Evolutionary conservation across 805 yeast genomes (phyloP), one percentile per base, ranked within the genome.

Genomic region (Kodamaea nitidulidarum): DNA sequence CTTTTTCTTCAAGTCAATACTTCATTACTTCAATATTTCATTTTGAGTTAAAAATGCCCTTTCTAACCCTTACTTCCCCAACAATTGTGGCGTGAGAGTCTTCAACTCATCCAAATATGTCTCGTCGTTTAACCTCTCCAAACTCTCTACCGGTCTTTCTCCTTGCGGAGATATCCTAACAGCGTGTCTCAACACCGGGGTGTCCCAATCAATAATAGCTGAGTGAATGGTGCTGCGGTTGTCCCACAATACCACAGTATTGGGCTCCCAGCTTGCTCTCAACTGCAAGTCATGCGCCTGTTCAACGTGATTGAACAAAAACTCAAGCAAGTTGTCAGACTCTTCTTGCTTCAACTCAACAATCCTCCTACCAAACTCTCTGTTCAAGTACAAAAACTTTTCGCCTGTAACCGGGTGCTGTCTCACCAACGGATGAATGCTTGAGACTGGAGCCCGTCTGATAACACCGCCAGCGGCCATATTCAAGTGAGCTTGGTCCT

Each of bases 221-320:
- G 84, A 67, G 58, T 84, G 93, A 17, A 75, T 61, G 7, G 79
- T 74, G 53, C 82, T 68, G 56, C 93, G 77, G 68, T 84, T 84
- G 54, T 84, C 93, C 91, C 91, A 84, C 18, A 82, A 60, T 14
- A 80, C 86, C 37, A 84, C 82, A 1, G 88, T 75, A 36, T 75
- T 73, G 38, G 81, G 80, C 54, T 78, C 81, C 84, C 88, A 84
- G 39, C 60, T 70, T 33, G 86, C 85, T 54, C 90, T 74, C 39
- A 81, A 65, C 48, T 82, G 86, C 49, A 81, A 68, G 56, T 81
- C 88, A 41, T 72, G 73, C 18, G 76, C 57, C 46, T 63, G 62
- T 38, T 74, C 71, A 27, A 80, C 66, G 48, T 78, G 79, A 37
- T 65, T 60, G 50, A 70, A 72, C 49, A 85, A 65, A 51, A 81